phyloP scores from a whole-genome alignment of 1,284 basidiomycete genomes.

The Naganishia sp. region DNA sequence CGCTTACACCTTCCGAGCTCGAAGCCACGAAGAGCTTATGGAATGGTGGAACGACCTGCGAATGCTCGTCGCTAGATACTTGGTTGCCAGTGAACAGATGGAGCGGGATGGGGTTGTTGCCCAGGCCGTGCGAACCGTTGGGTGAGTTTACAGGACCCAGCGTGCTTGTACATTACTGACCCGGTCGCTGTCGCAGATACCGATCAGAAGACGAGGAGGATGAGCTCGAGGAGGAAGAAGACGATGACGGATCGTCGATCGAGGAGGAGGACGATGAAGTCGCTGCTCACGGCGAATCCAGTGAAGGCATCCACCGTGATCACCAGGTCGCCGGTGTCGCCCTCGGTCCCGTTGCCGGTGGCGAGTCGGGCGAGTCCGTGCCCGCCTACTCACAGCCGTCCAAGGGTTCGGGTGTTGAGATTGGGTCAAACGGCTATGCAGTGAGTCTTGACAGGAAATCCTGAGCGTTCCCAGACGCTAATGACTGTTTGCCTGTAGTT shows the following conservation, averaged over 20 bases:
- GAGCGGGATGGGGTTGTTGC: conserved; percentile 90
- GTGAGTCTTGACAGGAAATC: conserved; percentile 57
- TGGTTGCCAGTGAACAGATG: conserved; percentile 92
- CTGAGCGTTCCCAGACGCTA: conserved; percentile 9
- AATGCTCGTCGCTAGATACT: conserved; percentile 93
- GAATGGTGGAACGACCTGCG: conserved; percentile 99
- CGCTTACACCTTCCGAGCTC: conserved; percentile 88
- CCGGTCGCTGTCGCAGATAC: conserved; percentile 38
- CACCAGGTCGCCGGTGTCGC: conserved; percentile 57
- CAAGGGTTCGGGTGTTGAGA: conserved; percentile 57
- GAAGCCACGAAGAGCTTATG: conserved; percentile 96
- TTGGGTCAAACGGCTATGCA: conserved; percentile 69
- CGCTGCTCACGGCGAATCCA: conserved; percentile 53
- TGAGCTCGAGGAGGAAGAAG: conserved; percentile 62
- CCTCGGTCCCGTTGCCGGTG: conserved; percentile 50
- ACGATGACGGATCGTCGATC: conserved; percentile 68
- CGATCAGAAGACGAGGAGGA: conserved; percentile 70
- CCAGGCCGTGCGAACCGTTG: conserved; percentile 84
- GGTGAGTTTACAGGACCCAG: conserved; percentile 61
- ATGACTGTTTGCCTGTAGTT: conserved; percentile 38
- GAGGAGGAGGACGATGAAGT: conserved; percentile 71
- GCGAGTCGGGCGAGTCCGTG: conserved; percentile 40
- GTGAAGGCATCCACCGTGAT: conserved; percentile 50
- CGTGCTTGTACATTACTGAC: conserved; percentile 4
- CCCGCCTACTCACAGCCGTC: conserved; percentile 53